phyloP scores from a whole-genome alignment of 2,329 filamentous ascomycete genomes.

The Alternaria arbusti region DNA sequence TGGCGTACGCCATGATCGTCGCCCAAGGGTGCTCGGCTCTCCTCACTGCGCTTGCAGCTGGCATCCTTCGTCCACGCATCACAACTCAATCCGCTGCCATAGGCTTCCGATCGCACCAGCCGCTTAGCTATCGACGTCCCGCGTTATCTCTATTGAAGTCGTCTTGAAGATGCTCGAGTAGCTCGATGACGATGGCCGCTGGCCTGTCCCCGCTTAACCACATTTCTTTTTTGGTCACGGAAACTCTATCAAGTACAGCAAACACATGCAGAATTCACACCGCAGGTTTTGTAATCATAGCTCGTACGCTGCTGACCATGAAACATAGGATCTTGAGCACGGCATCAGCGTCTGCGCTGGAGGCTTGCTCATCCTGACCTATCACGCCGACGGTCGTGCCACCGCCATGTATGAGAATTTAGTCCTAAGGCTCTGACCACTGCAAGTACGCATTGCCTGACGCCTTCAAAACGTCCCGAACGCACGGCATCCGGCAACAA shows the following conservation, averaged over 20 bases:
- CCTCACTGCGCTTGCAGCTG: slow-evolving; percentile 9
- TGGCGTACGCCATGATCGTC: slow-evolving; percentile 7
- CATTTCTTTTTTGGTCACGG: not conserved
- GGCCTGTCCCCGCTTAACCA: not conserved
- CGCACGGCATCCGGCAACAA: slow-evolving; percentile 1
- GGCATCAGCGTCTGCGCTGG: not conserved
- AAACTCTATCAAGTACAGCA: not conserved
- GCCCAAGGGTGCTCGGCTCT: slow-evolving; percentile 14
- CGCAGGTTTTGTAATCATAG: not conserved
- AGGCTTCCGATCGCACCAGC: slow-evolving; percentile 1
- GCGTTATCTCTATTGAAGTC: not conserved
- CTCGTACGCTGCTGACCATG: not conserved
- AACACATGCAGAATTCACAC: not conserved
- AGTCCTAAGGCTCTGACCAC: not conserved
- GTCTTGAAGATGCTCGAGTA: not conserved
- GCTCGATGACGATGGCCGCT: not conserved
- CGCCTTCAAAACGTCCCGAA: not conserved
- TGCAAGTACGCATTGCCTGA: slow-evolving; percentile 2
- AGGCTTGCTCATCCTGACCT: not conserved
- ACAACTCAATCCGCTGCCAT: slow-evolving; percentile 1
- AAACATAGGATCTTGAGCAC: slow-evolving; percentile 3
- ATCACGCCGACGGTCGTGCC: not conserved
- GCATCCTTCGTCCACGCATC: slow-evolving; percentile 6
- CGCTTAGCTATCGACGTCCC: not conserved
- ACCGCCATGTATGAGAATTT: not conserved